These are phyloP conservation scores for Schwanniomyces etchellsii DNA, from an alignment of 1,139 yeast genomes.

Conservation along the genomic window DNA sequence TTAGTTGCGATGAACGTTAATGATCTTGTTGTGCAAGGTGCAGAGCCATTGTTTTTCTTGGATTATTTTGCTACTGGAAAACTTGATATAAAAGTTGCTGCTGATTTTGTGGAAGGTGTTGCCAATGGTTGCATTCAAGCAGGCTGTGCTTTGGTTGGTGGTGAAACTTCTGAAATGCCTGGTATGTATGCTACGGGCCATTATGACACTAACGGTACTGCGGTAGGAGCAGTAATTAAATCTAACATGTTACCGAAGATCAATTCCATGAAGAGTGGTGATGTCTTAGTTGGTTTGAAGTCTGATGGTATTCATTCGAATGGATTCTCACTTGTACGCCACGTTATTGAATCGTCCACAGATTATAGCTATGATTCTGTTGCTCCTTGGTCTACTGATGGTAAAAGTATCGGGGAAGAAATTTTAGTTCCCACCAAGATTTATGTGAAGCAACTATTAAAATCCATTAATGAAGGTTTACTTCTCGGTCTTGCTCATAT, in stretches of 20 bases:
- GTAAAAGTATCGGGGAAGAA: slow-evolving; percentile 78
- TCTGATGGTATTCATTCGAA: slow-evolving; percentile 96
- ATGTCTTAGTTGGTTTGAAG: slow-evolving; percentile 77
- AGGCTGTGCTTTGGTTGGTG: slow-evolving; percentile 98
- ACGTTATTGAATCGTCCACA: slow-evolving; percentile 73
- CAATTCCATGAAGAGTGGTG: slow-evolving; percentile 65
- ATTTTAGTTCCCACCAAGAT: slow-evolving; percentile 87
- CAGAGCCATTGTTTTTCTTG: slow-evolving; percentile 91
- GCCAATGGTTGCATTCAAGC: slow-evolving; percentile 94
- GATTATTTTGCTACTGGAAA: slow-evolving; percentile 97
- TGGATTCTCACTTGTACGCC: slow-evolving; percentile 95
- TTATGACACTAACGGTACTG: slow-evolving; percentile 97
- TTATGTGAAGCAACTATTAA: slow-evolving; percentile 85
- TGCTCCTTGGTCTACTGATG: slow-evolving; percentile 79
- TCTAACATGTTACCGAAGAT: slow-evolving; percentile 67
- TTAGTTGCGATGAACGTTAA: slow-evolving; percentile 98
- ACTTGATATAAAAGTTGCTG: slow-evolving; percentile 76
- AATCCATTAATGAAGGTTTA: slow-evolving; percentile 61
- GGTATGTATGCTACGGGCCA: slow-evolving; percentile 95
- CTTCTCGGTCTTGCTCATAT: slow-evolving; percentile 91
- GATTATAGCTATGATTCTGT: slow-evolving; percentile 61
- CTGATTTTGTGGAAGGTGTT: slow-evolving; percentile 89
- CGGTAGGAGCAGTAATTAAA: slow-evolving; percentile 96
- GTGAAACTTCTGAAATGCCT: slow-evolving; percentile 99
- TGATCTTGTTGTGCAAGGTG: slow-evolving; percentile 97